These are phyloP conservation scores for Blastocladiella emersonii DNA, from an alignment of 371 early-diverging fungal genomes.

Conservation along the genomic window DNA sequence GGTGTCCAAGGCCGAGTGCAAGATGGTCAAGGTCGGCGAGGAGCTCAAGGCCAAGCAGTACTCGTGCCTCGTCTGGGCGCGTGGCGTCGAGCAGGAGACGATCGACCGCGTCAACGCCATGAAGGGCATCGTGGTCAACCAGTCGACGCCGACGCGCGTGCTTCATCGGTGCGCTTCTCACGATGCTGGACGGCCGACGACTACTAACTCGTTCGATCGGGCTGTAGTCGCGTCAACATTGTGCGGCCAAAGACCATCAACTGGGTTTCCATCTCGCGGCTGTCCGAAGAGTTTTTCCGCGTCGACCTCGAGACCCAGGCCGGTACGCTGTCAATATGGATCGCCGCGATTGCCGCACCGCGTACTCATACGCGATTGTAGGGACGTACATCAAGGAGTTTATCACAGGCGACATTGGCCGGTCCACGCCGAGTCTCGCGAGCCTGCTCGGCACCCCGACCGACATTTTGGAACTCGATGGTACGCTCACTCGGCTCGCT, in stretches of 20 bases:
- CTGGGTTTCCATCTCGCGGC: slow-evolving; percentile 19
- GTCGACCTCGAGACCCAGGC: slow-evolving; percentile 69
- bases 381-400: slow-evolving; percentile 99
- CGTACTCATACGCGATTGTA: too few species aligned
- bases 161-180: slow-evolving; percentile 39
- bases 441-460: slow-evolving; percentile 49
- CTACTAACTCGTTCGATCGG: not conserved
- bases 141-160: slow-evolving; percentile 91
- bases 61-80: slow-evolving; percentile 53
- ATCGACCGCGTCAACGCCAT: slow-evolving; percentile 32
- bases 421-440: slow-evolving; percentile 73
- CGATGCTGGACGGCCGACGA: not conserved
- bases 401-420: slow-evolving; percentile 88
- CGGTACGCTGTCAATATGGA: too few species aligned
- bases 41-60: slow-evolving; percentile 72
- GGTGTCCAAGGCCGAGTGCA: slow-evolving; percentile 20
- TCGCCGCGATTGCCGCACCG: too few species aligned
- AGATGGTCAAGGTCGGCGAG: slow-evolving; percentile 72
- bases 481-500: too few species aligned
- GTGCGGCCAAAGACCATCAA: slow-evolving; percentile 54
- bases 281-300: slow-evolving; percentile 31
- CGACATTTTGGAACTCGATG: slow-evolving; percentile 69
- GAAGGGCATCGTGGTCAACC: slow-evolving; percentile 47
- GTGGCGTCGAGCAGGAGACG: slow-evolving; percentile 33
- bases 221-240: slow-evolving; percentile 51